Evolutionary conservation across 23 red algal genomes (phyloP), one percentile per base, ranked within the genome.

Genomic region (Chondrus crispus): DNA sequence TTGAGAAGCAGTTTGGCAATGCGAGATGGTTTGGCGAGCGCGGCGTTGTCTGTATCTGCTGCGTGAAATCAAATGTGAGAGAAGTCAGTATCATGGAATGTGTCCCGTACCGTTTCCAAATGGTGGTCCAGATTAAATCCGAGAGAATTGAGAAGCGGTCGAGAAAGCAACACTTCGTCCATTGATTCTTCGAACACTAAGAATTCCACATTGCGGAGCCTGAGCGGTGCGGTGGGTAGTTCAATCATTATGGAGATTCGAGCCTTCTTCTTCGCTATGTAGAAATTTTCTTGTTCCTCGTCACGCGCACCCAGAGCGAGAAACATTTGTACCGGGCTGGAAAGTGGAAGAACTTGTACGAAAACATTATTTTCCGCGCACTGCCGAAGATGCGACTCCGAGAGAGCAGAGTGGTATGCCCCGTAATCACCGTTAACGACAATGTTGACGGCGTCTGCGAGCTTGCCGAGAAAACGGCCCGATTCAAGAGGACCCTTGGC

Each of bases 71-170:
- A n/a, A 66, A 7, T 8, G 8, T 7, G 26, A 32, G 60, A 66
- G 35, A 66, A 32, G 60, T 66, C 60, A 66, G 60, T 19, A 13
- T 66, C 35, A 0, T 66, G 8, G 35, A 66, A 66, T 32, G 35
- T 0, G 35, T 32, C 5, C 35, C 18, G 26, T 22, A 66, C 60
- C 0, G 9, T 22, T 22, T 22, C 9, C 35, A 13, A 19, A 66
- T 66, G 9, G 26, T 2, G 18, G 35, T 66, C 7, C 60, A 19
- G 7, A 66, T 72, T 70, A 71, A 87, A 87, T 49, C 33, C 82
- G 36, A 87, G 5, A 33, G 82, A 87, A 47, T 73, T 29, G 5
- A 71, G 62, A 49, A 87, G 43, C 12, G 82, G 60, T 40, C 82
- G 38, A n/a, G 3, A 3, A 19, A 73, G 57, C 5, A 87, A 47